phyloP scores from a whole-genome alignment of 106 monocot species.

The Dioscorea zingiberensis region DNA sequence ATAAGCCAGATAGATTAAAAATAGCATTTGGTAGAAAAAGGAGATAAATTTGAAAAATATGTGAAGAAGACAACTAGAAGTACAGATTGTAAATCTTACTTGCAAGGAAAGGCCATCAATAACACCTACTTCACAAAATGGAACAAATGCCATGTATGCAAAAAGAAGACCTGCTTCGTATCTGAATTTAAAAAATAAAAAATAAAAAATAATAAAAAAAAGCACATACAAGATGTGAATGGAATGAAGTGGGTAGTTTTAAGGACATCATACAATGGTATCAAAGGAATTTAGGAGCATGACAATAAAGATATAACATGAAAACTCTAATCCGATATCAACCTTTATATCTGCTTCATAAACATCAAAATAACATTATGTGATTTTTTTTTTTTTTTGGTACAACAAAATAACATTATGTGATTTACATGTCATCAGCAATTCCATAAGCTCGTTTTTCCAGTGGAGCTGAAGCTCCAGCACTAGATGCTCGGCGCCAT shows the following conservation, averaged over 20 bases:
- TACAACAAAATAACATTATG: too few relatives aligned
- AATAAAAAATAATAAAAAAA: not conserved
- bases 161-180: constrained; percentile 93
- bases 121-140: constrained; percentile 80
- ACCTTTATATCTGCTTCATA: too few relatives aligned
- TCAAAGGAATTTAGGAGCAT: too few relatives aligned
- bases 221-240: not conserved
- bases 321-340: too few relatives aligned
- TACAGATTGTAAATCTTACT: constrained; percentile 29
- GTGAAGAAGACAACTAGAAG: not conserved
- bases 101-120: constrained; percentile 88
- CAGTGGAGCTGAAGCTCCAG: constrained; percentile 74
- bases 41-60: not conserved
- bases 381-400: too few relatives aligned
- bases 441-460: constrained; percentile 94
- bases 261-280: not conserved
- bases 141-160: constrained; percentile 92
- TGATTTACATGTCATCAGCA: constrained; percentile 88
- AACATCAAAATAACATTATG: not conserved
- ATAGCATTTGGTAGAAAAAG: not conserved
- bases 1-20: not conserved
- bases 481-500: constrained; percentile 67
- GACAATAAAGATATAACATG: too few relatives aligned
- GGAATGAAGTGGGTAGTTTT: not conserved
- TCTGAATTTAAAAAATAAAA: constrained; percentile 26